phyloP scores from a whole-genome alignment of 2,329 filamentous ascomycete genomes.

The Fusarium decemcellulare region DNA sequence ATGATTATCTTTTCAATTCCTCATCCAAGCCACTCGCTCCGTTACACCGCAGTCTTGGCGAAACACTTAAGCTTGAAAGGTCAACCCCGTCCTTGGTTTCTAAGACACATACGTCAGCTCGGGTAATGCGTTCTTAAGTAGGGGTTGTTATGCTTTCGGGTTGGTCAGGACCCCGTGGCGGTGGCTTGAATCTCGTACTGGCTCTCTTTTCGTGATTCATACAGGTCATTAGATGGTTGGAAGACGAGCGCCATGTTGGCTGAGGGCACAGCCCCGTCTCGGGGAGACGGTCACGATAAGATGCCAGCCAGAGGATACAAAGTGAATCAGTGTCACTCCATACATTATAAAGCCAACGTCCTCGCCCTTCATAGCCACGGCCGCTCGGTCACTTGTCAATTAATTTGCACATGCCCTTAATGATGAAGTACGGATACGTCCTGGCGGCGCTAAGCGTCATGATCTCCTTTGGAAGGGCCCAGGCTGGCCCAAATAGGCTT shows the following conservation, averaged over 20 bases:
- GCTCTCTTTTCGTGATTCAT: not conserved
- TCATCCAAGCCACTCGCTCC: too few relatives aligned
- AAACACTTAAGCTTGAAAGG: not conserved
- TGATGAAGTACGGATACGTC: not conserved
- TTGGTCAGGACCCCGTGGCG: not conserved
- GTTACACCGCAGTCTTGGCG: not conserved
- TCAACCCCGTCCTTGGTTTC: not conserved
- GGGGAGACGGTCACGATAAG: not conserved
- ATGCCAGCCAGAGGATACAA: not conserved
- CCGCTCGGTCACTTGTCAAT: not conserved
- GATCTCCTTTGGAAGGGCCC: not conserved
- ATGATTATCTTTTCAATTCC: too few relatives aligned
- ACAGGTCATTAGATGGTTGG: not conserved
- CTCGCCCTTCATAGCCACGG: not conserved
- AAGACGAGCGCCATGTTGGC: not conserved
- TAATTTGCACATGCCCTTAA: not conserved
- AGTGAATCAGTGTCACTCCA: not conserved
- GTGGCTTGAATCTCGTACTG: not conserved
- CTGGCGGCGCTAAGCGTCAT: not conserved
- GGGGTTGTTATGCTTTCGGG: not conserved
- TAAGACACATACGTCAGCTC: not conserved
- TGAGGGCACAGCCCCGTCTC: not conserved
- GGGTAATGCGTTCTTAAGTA: not conserved
- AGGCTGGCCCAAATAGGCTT: constrained; percentile 19
- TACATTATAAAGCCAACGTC: not conserved